phyloP scores from a whole-genome alignment of 306 rosid genomes.

The Sphenostylis stenocarpa region DNA sequence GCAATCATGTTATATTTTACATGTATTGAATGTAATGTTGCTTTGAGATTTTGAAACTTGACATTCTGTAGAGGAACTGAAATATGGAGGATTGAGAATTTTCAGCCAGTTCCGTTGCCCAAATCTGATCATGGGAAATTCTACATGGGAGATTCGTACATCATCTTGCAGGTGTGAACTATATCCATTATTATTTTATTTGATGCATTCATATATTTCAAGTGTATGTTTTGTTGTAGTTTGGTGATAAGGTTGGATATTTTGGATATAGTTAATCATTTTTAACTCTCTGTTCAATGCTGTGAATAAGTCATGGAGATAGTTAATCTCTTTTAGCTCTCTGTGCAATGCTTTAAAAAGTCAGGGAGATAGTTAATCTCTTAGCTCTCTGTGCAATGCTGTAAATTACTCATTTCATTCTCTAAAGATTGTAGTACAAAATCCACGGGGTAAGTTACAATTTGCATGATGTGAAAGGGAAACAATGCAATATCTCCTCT shows the following conservation, averaged over 20 bases:
- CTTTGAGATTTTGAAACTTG: constrained; percentile 53
- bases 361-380: too few species aligned
- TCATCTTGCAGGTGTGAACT: constrained; percentile 74
- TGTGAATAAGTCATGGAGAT: background rate
- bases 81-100: constrained; percentile 95
- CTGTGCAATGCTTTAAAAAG: too few species aligned
- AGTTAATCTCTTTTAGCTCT: background rate
- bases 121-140: constrained; percentile 93
- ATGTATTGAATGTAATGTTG: constrained; percentile 16
- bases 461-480: constrained; percentile 17
- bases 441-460: background rate
- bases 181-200: constrained; percentile 22
- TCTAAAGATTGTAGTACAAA: background rate
- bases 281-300: background rate
- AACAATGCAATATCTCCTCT: background rate
- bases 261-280: background rate
- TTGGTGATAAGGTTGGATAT: background rate
- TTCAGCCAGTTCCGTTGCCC: constrained; percentile 87
- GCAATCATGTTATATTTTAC: constrained; percentile 8
- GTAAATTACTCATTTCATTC: constrained; percentile 4
- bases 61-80: constrained; percentile 84
- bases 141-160: constrained; percentile 89
- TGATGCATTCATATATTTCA: constrained; percentile 7
- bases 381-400: too few species aligned
- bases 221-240: background rate